Evolutionary conservation across 257 asterid genomes (phyloP).

Genomic region (Plantago ovata): DNA sequence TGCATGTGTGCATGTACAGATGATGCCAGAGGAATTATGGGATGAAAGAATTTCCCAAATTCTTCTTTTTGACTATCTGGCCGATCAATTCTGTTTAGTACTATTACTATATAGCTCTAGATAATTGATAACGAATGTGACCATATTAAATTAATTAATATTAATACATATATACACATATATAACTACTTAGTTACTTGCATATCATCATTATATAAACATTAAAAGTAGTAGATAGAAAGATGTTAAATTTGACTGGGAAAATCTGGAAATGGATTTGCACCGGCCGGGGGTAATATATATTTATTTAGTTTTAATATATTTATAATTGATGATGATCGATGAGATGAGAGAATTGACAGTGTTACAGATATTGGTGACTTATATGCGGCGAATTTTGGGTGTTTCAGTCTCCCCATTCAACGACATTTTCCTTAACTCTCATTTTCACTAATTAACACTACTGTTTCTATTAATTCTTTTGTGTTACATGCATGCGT

Average conservation of each 20-base stretch:
- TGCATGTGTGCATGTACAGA: constrained; percentile 15
- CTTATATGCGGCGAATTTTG: constrained; percentile 40
- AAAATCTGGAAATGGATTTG: neutral
- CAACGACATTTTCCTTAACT: constrained; percentile 61
- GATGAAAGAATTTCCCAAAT: constrained; percentile 23
- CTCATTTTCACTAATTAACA: no score
- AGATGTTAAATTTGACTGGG: constrained; percentile 18
- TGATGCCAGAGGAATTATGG: constrained; percentile 10
- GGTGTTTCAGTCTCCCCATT: constrained; percentile 55
- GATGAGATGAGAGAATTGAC: constrained; percentile 26
- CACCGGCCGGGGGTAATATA: neutral
- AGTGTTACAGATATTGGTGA: constrained; percentile 46
- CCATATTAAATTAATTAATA: no score
- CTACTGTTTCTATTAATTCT: no score
- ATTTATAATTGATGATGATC: neutral
- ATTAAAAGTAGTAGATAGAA: no score
- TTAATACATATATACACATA: no score
- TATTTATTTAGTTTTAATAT: neutral
- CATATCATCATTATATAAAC: no score
- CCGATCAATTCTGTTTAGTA: neutral
- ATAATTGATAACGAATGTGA: neutral
- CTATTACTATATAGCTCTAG: neutral
- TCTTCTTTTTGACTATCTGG: constrained; percentile 26
- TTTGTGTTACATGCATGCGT: no score
- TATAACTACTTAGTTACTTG: no score